Evolutionary conservation across 176 grass and related monocot species (phyloP), one percentile per base, ranked within the genome.

Genomic region (Carex cristatella): DNA sequence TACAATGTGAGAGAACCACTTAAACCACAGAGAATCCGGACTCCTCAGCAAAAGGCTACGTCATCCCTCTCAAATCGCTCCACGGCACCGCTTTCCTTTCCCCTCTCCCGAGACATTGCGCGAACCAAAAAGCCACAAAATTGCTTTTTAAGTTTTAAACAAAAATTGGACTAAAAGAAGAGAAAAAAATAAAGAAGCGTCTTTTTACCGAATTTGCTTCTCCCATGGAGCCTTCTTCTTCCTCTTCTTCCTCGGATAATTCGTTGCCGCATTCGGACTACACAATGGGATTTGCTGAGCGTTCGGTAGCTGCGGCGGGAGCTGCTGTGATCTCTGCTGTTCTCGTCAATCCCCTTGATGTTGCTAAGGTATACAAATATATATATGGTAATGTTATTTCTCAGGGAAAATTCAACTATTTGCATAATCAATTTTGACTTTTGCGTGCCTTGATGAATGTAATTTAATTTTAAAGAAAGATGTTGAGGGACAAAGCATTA

Each of bases 271-370:
- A 76, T 7, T 14, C 84, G 18, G 92, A 98, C 63, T n/a, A 83
- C 27, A 46, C 19, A 65, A 80, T 98, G 92, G 83, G 88, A 46
- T 91, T 93, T 88, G 57, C 81, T 58, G 91, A 98, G 85, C 87
- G 92, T 13, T 89, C 91, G 23, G 15, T 93, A 40, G 83, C 92
- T 65, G 95, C 95, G 28, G 89, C 95, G 18, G 92, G 89, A 9
- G 95, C 92, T 10, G 88, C 92, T 85, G 56, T 98, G 74, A 12
- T 94, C 69, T 98, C 95, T 63, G 92, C 95, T 69, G 37, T 94
- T 42, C 79, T 98, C 75, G 95, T 98, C 82, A 98, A 98, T 60
- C 95, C 95, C 14, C 95, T 98, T 78, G 95, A 98, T 73, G 95
- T 98, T 73, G 95, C 92, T 44, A 98, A 93, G 95, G 95, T 94